Conservation (phyloP, 2,329 filamentous ascomycete genomes). For the Aspergillus phoenicis region DNA sequence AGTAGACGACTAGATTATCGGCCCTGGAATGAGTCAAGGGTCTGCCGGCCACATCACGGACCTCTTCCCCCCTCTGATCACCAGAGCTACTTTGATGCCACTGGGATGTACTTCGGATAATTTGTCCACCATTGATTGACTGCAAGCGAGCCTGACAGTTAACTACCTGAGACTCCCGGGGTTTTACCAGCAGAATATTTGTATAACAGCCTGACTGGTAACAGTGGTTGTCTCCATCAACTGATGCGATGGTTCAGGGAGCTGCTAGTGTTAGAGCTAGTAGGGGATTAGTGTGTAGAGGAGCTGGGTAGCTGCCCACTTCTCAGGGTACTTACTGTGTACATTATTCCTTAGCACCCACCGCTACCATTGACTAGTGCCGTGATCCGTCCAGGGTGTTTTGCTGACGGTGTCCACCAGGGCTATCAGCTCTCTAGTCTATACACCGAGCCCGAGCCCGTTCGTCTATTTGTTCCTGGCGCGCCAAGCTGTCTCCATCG, state of each 20-base stretch:
- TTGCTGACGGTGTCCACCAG: not conserved
- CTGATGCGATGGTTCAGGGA: not conserved
- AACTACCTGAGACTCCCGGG: not conserved
- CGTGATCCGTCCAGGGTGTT: not conserved
- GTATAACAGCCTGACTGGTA: not conserved
- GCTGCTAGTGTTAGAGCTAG: not conserved
- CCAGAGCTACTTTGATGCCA: constrained; percentile 2
- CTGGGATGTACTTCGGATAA: not conserved
- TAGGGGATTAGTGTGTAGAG: not conserved
- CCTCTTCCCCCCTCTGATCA: constrained; percentile 21
- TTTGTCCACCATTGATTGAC: not conserved
- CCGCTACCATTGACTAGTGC: not conserved
- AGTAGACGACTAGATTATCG: not conserved
- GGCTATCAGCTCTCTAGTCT: not conserved
- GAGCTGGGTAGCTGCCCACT: not conserved
- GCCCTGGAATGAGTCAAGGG: constrained; percentile 12
- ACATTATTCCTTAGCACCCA: too few relatives aligned
- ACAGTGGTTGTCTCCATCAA: not conserved
- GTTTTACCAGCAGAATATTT: too few relatives aligned
- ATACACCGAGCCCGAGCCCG: not conserved
- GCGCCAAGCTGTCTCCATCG: constrained; percentile 6
- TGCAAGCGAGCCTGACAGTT: not conserved
- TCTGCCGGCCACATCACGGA: constrained; percentile 14
- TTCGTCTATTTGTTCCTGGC: constrained; percentile 2
- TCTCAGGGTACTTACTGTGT: not conserved